A percentile compares a stretch with the other conserved stretches of the same genome.
Conservation (phyloP, 495 filamentous ascomycete species). For the Chaetomium fimeti region DNA sequence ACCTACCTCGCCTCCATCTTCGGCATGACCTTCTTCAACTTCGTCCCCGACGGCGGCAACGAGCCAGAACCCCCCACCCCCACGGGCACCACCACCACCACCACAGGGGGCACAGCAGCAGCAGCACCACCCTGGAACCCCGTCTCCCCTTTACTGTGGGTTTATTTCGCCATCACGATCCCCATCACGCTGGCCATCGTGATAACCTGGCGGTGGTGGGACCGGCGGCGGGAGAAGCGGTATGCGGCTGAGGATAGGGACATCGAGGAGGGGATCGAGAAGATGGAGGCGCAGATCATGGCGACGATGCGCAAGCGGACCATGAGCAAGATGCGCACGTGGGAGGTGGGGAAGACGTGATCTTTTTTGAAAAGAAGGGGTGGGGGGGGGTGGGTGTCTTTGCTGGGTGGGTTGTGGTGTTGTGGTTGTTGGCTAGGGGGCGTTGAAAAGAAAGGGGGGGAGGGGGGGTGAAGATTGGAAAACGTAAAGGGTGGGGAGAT, state of each 20-base stretch:
- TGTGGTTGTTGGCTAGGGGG: too few species aligned
- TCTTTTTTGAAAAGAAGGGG: too few species aligned
- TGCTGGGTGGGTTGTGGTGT: not conserved
- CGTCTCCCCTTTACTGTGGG: constrained; percentile 50
- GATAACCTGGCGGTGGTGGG: constrained; percentile 48
- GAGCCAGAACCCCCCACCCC: not conserved
- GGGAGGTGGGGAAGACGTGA: constrained; percentile 30
- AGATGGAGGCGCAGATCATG: constrained; percentile 56
- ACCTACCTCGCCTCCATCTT: constrained; percentile 56
- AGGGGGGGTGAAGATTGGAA: not conserved
- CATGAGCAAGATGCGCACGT: constrained; percentile 52
- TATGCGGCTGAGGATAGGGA: constrained; percentile 49
- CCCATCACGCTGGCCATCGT: constrained; percentile 51
- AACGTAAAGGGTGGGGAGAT: not conserved
- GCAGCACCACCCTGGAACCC: constrained; percentile 9
- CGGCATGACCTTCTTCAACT: constrained; percentile 59
- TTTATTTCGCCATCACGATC: constrained; percentile 55
- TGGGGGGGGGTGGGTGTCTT: too few species aligned
- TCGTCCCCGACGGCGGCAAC: constrained; percentile 24
- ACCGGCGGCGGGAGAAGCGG: constrained; percentile 43
- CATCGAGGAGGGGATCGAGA: constrained; percentile 52
- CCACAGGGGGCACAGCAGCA: constrained; percentile 7
- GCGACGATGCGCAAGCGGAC: constrained; percentile 53
- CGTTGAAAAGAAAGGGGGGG: not conserved
- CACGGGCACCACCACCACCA: constrained; percentile 1